These are phyloP conservation scores for Penicillium fimorum DNA, from an alignment of 495 filamentous ascomycete genomes.

Conservation along the genomic window DNA sequence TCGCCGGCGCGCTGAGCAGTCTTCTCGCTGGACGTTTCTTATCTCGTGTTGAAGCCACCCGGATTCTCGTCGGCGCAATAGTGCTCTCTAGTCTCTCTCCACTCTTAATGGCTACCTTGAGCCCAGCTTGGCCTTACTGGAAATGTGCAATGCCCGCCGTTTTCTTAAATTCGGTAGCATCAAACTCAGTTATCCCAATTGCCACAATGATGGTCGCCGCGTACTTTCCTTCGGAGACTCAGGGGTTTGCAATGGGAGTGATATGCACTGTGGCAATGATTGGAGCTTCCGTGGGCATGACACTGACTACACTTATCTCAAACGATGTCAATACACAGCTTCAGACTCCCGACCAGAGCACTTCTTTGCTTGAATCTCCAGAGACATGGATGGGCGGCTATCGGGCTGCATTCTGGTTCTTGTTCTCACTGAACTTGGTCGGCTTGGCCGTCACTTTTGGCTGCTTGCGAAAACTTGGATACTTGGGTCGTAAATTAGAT, in stretches of 20 bases:
- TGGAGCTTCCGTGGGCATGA: constrained; percentile 54
- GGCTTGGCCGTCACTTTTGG: constrained; percentile 12
- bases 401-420: constrained; percentile 51
- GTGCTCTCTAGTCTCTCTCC: constrained; percentile 20
- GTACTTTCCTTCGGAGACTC: constrained; percentile 23
- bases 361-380: constrained; percentile 1
- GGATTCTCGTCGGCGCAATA: constrained; percentile 18
- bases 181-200: constrained; percentile 52
- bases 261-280: constrained; percentile 59
- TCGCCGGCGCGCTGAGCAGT: constrained; percentile 25
- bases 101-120: constrained; percentile 31
- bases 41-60: constrained; percentile 19
- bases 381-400: constrained; percentile 51
- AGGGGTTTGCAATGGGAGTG: constrained; percentile 55
- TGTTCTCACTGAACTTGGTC: constrained; percentile 34
- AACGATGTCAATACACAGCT: constrained; percentile 33
- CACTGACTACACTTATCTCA: constrained; percentile 50
- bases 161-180: constrained; percentile 34
- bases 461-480: constrained; percentile 40
- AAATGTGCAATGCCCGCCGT: constrained; percentile 23
- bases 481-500: constrained; percentile 49
- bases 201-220: constrained; percentile 52
- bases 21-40: constrained; percentile 22
- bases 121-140: constrained; percentile 29
- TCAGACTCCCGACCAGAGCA: not conserved